Base-by-base conservation (phyloP, 2,329 filamentous ascomycete species). In the Paraphoma sp. region DNA sequence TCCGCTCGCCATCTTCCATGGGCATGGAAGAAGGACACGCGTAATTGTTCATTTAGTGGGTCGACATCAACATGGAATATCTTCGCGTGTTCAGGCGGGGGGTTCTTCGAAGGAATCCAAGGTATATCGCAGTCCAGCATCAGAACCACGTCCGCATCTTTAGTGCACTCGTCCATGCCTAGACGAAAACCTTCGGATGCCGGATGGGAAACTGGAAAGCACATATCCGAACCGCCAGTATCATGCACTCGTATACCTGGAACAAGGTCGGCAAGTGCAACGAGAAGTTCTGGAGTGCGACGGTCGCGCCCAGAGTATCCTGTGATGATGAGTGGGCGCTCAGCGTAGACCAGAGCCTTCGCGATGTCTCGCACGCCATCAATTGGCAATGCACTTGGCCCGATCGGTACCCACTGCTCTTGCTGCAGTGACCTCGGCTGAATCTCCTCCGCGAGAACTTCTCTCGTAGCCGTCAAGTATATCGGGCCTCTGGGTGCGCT, bases 41-140 rank as follows among this genome's bases (percentile, higher is more conserved):
- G 89, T 82, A 92, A 92, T 73, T 88, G 83, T 73, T 89, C 86
- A 78, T 89, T 89, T 23, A 89, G 76, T 1, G 87, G 86, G 62
- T 89, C 87, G 46, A 87, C 80, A 63, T 89, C 87, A 43, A 89
- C 81, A 65, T 89, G 87, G 76, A 85, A 88, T 53, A 89, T 78
- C 59, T 80, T 81, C 17, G 84, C 83, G 14, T 82, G 80, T 2
- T 78, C 73, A 1, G 74, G 74, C 0, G 87, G 87, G 61, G 81
- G 81, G 74, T 85, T 87, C 14, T 33, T 45, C 14, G 57, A 59
- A 6, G 62, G 59, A 11, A 65, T 69, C 63, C 63, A 69, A 8
- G 64, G 65, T 4, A 69, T 60, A 50, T 69, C 65, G 45, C 56
- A 66, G 16, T 69, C 67, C 6, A 68, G 47, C 6, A 67, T 28